These are phyloP conservation scores for Boletus coccyginus DNA, from an alignment of 768 basidiomycete genomes.

Conservation along the genomic window DNA sequence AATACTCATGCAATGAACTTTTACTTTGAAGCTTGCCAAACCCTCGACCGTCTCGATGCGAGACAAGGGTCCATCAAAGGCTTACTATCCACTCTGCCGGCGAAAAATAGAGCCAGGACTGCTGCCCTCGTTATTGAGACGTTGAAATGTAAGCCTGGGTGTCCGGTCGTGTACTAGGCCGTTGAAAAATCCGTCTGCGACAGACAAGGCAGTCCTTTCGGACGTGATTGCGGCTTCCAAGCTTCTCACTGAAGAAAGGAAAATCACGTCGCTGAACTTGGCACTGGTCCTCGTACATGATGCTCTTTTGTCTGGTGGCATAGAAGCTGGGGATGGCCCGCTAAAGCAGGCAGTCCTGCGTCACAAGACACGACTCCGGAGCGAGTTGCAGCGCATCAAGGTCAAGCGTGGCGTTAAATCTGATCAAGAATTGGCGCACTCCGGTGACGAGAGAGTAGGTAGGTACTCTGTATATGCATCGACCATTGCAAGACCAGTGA, in stretches of 20 bases:
- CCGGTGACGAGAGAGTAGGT: constrained; percentile 66
- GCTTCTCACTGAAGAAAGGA: constrained; percentile 70
- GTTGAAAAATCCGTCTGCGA: constrained; percentile 2
- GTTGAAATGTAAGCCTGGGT: constrained; percentile 73
- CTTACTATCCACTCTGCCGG: constrained; percentile 66
- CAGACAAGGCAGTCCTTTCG: constrained; percentile 76
- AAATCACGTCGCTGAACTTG: constrained; percentile 72
- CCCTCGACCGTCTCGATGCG: constrained; percentile 81
- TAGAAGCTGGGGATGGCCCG: constrained; percentile 89
- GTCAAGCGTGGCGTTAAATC: constrained; percentile 68
- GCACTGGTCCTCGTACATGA: constrained; percentile 91
- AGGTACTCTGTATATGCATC: constrained; percentile 12
- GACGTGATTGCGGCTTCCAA: constrained; percentile 68
- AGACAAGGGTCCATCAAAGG: constrained; percentile 94
- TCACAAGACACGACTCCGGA: constrained; percentile 85
- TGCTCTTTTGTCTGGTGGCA: constrained; percentile 75
- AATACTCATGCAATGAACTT: constrained; percentile 73
- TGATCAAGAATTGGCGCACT: constrained; percentile 61
- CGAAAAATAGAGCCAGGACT: constrained; percentile 72
- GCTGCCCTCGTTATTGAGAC: constrained; percentile 92
- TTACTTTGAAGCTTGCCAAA: constrained; percentile 86
- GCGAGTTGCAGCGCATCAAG: constrained; percentile 84
- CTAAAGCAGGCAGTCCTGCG: constrained; percentile 83
- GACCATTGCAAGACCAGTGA: neutral
- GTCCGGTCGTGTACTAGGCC: neutral